Evolutionary conservation across 2,329 filamentous ascomycete species (phyloP).

Genomic region (Colletotrichum navitas): DNA sequence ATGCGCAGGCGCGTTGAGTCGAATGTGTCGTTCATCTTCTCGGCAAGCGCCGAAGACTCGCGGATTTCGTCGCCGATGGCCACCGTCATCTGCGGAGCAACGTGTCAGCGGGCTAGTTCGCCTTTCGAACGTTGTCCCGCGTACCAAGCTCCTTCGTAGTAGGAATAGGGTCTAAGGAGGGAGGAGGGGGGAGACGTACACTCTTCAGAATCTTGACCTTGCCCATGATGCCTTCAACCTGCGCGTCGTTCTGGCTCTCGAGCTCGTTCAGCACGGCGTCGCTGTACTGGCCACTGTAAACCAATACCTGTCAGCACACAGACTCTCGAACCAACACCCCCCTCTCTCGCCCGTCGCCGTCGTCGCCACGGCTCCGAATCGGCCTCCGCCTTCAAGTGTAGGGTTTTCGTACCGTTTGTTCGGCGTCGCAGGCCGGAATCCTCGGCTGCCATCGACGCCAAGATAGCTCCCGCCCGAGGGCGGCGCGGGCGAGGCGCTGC

Average conservation of each 20-base stretch:
- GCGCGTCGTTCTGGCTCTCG: constrained; percentile 93
- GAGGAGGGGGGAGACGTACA: constrained; percentile 64
- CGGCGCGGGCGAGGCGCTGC: constrained; percentile 28
- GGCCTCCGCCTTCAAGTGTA: background rate
- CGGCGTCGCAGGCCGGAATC: constrained; percentile 77
- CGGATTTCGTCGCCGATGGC: constrained; percentile 97
- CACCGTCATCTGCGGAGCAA: constrained; percentile 77
- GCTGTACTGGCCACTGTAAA: constrained; percentile 84
- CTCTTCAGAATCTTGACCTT: constrained; percentile 93
- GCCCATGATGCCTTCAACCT: constrained; percentile 89
- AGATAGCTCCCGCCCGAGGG: constrained; percentile 44
- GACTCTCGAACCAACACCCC: background rate
- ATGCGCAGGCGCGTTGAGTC: constrained; percentile 85
- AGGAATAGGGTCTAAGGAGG: background rate
- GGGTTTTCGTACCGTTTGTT: constrained; percentile 70
- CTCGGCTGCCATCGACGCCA: constrained; percentile 51
- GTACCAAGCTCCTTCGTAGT: background rate
- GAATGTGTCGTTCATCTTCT: constrained; percentile 97
- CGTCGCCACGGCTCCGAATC: background rate
- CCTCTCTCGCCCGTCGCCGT: background rate
- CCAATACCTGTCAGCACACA: constrained; percentile 12
- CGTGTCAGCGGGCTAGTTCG: background rate
- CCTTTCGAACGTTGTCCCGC: background rate
- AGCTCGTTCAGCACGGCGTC: constrained; percentile 92
- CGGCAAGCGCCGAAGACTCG: constrained; percentile 86